Percentiles rank a stretch among this genome's conserved stretches.
Evolutionary conservation across 768 basidiomycete genomes (phyloP).

Genomic region (Hygrophorus russula): DNA sequence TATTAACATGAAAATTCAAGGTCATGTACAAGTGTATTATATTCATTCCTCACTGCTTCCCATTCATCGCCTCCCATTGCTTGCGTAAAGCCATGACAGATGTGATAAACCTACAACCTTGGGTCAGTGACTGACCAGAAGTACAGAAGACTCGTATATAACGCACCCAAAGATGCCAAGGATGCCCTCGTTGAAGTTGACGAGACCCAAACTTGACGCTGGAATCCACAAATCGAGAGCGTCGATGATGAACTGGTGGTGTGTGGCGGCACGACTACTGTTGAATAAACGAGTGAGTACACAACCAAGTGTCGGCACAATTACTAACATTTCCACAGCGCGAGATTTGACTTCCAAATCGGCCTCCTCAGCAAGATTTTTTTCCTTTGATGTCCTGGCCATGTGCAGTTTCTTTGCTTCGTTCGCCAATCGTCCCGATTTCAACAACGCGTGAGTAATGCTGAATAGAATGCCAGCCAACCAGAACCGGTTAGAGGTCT

Average conservation of each 20-base stretch:
- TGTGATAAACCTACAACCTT: slow-evolving; percentile 44
- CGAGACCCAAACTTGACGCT: slow-evolving; percentile 65
- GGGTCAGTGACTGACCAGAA: slow-evolving; percentile 6
- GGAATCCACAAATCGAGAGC: slow-evolving; percentile 85
- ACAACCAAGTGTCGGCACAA: not conserved
- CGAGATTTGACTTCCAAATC: slow-evolving; percentile 56
- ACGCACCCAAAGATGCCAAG: slow-evolving; percentile 77
- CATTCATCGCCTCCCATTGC: slow-evolving; percentile 50
- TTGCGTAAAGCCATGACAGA: slow-evolving; percentile 59
- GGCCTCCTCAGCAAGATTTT: slow-evolving; percentile 54
- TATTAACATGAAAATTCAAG: not conserved
- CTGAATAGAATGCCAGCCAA: slow-evolving; percentile 78
- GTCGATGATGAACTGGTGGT: slow-evolving; percentile 79
- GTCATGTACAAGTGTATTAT: too few species aligned
- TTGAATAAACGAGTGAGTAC: slow-evolving; percentile 7
- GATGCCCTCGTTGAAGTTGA: slow-evolving; percentile 72
- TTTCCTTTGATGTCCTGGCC: slow-evolving; percentile 43
- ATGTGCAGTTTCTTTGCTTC: slow-evolving; percentile 44
- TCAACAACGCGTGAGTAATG: slow-evolving; percentile 55
- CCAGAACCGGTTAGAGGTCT: slow-evolving; percentile 78
- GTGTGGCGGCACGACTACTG: slow-evolving; percentile 54
- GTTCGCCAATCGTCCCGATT: slow-evolving; percentile 53
- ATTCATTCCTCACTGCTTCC: slow-evolving; percentile 29
- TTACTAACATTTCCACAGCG: slow-evolving; percentile 39
- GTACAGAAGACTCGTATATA: slow-evolving; percentile 2